Base-by-base conservation (phyloP, 345 rosid genomes). In the Eucalyptus cloeziana region DNA sequence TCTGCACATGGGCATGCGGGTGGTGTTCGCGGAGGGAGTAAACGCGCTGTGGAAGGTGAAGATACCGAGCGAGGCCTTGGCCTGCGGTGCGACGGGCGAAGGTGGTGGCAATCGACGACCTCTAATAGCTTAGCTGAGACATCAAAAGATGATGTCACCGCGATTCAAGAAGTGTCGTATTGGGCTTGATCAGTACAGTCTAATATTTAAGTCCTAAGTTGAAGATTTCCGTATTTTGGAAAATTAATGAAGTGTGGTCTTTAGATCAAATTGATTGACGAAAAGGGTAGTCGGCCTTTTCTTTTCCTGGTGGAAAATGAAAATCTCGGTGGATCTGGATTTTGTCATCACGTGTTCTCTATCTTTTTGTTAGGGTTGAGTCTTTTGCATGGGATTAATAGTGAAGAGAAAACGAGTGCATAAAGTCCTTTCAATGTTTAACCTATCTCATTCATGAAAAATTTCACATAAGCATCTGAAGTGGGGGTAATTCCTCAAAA, bases 1-100 rank as follows among this genome's bases (percentile, higher is more conserved):
- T 92, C 90, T 98, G 91, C 97, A 96, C 58, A 92, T 98, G 97
- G 99, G 99, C 11, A 96, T 95, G 96, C 98, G 98, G 5, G 97
- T 97, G 58, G 94, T 95, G 76, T 93, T 98, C 33, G 97, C 96
- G 2, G 95, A 94, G 64, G 98, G 93, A 19, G 88, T 95, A 15
- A 60, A 93, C 14, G 91, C 76, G 49, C 87, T 97, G 47, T 85
- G 92, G 45, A 43, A 71, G 22, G 91, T 98, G 49, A 43, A 80
- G 22, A 91, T 98, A 4, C 99, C 98, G 12, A 86, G 85, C 30
- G 86, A 88, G 47, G 95, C 95, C 2, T 91, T 96, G 37, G 92
- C 92, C 76, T 96, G 96, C 49, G 97, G 97, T 45, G 86, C 95
- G 86, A 93, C 94, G 30, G 30, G 93, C 87, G 86, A 88, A 87